Evolutionary conservation across 2,329 filamentous ascomycete species (phyloP).

Genomic region (Colletotrichum aenigma): DNA sequence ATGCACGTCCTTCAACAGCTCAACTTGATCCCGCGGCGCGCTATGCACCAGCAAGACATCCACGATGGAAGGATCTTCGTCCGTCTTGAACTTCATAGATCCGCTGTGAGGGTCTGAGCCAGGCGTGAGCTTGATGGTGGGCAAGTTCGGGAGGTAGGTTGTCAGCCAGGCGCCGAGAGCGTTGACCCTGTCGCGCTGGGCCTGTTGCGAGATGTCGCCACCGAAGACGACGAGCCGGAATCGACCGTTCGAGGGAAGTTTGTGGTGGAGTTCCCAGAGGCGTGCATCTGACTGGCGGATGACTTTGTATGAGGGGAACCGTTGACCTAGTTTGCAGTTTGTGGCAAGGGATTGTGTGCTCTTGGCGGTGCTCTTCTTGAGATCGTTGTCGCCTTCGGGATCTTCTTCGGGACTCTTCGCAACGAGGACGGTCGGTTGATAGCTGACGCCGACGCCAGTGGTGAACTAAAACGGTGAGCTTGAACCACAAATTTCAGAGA

Average conservation of each 20-base stretch:
- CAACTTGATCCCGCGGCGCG: conserved; percentile 55
- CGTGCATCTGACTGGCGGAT: conserved; percentile 60
- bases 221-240: conserved; percentile 67
- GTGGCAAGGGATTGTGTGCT: conserved; percentile 47
- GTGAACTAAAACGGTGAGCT: conserved; percentile 16
- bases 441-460: conserved; percentile 51
- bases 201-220: conserved; percentile 54
- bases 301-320: conserved; percentile 63
- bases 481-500: not conserved
- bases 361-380: conserved; percentile 37
- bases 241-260: conserved; percentile 60
- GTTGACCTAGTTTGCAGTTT: conserved; percentile 56
- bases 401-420: conserved; percentile 51
- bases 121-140: conserved; percentile 7
- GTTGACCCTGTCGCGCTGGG: conserved; percentile 48
- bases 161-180: conserved; percentile 49
- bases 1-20: conserved; percentile 51
- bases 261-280: conserved; percentile 63
- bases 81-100: conserved; percentile 14
- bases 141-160: conserved; percentile 1
- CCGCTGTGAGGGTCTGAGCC: conserved; percentile 12
- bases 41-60: conserved; percentile 67
- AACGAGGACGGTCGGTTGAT: conserved; percentile 59
- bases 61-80: conserved; percentile 34
- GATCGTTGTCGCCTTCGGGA: conserved; percentile 34